These are phyloP conservation scores for Solanum etuberosum DNA, from an alignment of 257 asterid species.

Conservation along the genomic window DNA sequence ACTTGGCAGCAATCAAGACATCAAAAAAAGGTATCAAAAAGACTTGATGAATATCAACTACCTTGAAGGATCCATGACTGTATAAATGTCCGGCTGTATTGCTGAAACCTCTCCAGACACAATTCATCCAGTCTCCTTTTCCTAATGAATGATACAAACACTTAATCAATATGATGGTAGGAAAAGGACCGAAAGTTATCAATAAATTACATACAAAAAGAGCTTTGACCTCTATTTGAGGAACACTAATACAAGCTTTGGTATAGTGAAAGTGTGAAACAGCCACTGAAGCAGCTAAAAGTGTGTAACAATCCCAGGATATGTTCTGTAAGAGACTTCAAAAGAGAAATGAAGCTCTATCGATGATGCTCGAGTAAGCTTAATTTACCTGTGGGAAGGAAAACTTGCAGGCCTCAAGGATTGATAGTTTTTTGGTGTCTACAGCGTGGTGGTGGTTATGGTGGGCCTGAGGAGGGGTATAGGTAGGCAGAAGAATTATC, in stretches of 20 bases:
- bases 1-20: background rate
- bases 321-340: background rate
- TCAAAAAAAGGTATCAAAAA: background rate
- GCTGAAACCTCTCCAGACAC: constrained; percentile 81
- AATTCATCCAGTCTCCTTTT: constrained; percentile 86
- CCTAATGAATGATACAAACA: constrained; percentile 24
- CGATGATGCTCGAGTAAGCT: background rate
- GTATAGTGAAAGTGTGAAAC: background rate
- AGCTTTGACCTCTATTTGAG: background rate
- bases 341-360: background rate
- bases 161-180: background rate
- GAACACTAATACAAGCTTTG: background rate
- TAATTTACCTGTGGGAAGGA: background rate
- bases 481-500: background rate
- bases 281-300: background rate
- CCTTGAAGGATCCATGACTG: constrained; percentile 98
- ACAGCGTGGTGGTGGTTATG: background rate
- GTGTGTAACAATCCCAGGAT: background rate
- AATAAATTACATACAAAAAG: background rate
- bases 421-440: background rate
- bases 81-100: constrained; percentile 77
- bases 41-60: constrained; percentile 11
- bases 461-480: background rate
- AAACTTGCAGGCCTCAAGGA: background rate
- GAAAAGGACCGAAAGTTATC: background rate